A percentile compares a stretch with the other conserved stretches of the same genome.
phyloP scores from a whole-genome alignment of 1,284 basidiomycete species.

The Tremellales sp. region DNA sequence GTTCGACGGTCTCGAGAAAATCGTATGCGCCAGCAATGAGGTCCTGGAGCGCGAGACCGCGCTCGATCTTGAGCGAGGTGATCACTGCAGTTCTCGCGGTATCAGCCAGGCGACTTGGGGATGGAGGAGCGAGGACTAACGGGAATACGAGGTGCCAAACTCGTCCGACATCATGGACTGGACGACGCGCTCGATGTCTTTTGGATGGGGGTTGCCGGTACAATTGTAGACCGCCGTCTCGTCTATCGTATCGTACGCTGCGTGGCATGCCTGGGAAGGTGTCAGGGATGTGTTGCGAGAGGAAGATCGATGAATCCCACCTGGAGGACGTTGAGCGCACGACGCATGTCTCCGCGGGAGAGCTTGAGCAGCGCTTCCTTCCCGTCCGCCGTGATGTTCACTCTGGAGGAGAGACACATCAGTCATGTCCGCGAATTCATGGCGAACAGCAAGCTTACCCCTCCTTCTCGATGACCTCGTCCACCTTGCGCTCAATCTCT shows the following conservation, averaged over 20 bases:
- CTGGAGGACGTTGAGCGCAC: conserved; percentile 92
- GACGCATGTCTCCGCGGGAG: conserved; percentile 94
- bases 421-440: background rate
- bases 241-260: conserved; percentile 83
- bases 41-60: conserved; percentile 92
- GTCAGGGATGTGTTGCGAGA: background rate
- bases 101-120: background rate
- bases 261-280: conserved; percentile 72
- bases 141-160: conserved; percentile 85
- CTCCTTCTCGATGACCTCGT: conserved; percentile 78
- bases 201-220: conserved; percentile 92
- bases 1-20: conserved; percentile 77
- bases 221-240: conserved; percentile 94
- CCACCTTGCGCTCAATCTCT: conserved; percentile 80
- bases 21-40: conserved; percentile 92
- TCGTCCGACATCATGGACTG: conserved; percentile 96
- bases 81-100: conserved; percentile 60
- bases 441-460: conserved; percentile 55
- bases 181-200: conserved; percentile 87
- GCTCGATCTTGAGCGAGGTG: conserved; percentile 77
- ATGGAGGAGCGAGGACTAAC: conserved; percentile 53
- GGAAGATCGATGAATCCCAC: conserved; percentile 25
- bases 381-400: conserved; percentile 81
- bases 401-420: conserved; percentile 55
- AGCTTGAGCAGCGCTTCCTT: conserved; percentile 85